Evolutionary conservation across 805 yeast genomes (phyloP).

Genomic region (Lipomyces starkeyi): DNA sequence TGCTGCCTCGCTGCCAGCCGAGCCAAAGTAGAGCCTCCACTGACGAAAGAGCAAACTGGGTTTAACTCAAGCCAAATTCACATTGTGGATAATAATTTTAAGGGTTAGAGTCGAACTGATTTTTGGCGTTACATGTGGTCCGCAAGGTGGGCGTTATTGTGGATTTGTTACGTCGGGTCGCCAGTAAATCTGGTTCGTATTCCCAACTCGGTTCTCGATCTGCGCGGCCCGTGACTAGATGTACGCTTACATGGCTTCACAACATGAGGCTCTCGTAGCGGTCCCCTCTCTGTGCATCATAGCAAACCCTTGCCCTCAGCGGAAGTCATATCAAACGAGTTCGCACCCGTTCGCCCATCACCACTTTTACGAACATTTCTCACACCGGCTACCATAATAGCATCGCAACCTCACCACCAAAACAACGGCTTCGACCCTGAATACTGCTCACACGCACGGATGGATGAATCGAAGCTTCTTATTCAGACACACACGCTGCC

Average conservation of each 20-base stretch:
- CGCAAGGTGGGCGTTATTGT: too few relatives aligned
- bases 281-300: neutral
- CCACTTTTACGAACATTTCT: neutral
- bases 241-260: neutral
- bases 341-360: neutral
- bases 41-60: too few relatives aligned
- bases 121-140: too few relatives aligned
- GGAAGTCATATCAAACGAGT: neutral
- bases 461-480: conserved; percentile 34
- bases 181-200: too few relatives aligned
- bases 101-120: too few relatives aligned
- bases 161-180: too few relatives aligned
- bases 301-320: neutral
- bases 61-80: too few relatives aligned
- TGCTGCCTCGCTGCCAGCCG: too few relatives aligned
- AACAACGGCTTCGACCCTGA: neutral
- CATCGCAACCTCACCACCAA: conserved; percentile 1
- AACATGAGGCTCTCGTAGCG: neutral
- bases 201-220: neutral
- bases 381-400: neutral
- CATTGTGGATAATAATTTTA: too few relatives aligned
- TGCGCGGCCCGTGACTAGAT: neutral
- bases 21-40: too few relatives aligned
- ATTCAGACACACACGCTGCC: conserved; percentile 29
- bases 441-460: neutral